Evolutionary conservation across 179 eudicot species (phyloP).

Genomic region (Nepenthes alata): DNA sequence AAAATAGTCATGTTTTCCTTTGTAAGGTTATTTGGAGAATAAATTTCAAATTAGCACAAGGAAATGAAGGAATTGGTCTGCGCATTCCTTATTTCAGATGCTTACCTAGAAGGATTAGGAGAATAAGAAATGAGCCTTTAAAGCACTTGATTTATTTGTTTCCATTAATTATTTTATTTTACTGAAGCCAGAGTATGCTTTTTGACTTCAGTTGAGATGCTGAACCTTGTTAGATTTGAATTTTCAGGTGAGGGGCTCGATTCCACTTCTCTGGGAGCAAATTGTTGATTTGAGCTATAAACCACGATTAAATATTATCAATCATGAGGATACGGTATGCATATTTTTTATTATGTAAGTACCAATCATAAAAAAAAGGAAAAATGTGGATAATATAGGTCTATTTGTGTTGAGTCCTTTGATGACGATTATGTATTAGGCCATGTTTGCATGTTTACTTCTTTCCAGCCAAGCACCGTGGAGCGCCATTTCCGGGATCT

Average conservation of each 20-base stretch:
- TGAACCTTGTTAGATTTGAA: neutral
- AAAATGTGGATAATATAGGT: neutral
- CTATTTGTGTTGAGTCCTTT: slow-evolving; percentile 7
- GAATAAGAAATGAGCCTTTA: too few relatives aligned
- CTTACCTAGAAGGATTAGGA: too few relatives aligned
- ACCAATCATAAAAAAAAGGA: too few relatives aligned
- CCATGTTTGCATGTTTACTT: neutral
- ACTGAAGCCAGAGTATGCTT: too few relatives aligned
- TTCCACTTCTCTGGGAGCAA: slow-evolving; percentile 98
- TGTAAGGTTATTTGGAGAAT: too few relatives aligned
- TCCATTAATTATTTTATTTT: too few relatives aligned
- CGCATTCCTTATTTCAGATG: too few relatives aligned
- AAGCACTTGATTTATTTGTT: too few relatives aligned
- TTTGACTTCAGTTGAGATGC: too few relatives aligned
- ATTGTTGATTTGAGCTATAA: slow-evolving; percentile 96
- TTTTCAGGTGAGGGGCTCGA: slow-evolving; percentile 88
- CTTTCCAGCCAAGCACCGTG: slow-evolving; percentile 56
- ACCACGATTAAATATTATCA: slow-evolving; percentile 64
- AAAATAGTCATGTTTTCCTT: too few relatives aligned
- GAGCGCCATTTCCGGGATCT: slow-evolving; percentile 86
- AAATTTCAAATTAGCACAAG: too few relatives aligned
- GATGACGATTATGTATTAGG: neutral
- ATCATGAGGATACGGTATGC: slow-evolving; percentile 68
- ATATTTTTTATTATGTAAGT: neutral
- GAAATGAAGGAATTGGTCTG: too few relatives aligned